These are phyloP conservation scores for Scheffersomyces illinoinensis DNA, from an alignment of 1,139 yeast genomes.

Conservation along the genomic window DNA sequence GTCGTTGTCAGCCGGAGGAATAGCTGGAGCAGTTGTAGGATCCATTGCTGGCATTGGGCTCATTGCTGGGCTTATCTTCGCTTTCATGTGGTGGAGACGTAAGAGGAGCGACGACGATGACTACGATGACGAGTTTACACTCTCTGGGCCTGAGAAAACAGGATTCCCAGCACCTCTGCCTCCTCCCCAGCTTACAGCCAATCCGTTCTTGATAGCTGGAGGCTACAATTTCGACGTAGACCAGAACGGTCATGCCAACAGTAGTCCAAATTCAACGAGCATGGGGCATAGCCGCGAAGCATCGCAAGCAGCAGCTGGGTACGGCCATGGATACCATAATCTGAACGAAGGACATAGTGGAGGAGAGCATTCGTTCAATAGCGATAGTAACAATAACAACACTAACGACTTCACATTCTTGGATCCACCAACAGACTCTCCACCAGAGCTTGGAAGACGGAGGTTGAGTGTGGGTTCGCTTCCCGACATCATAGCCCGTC, in stretches of 20 bases:
- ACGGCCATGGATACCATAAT: constrained; percentile 2
- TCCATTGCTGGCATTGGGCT: constrained; percentile 49
- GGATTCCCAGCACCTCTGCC: constrained; percentile 9
- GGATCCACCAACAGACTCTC: constrained; percentile 8
- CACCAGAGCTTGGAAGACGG: constrained; percentile 44
- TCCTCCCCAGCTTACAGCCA: constrained; percentile 16
- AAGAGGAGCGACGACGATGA: constrained; percentile 35
- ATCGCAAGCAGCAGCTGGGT: constrained; percentile 2
- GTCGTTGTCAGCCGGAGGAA: constrained; percentile 59
- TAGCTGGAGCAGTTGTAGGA: constrained; percentile 75
- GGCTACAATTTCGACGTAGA: constrained; percentile 12
- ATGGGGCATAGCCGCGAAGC: neutral
- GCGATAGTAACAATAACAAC: constrained; percentile 20
- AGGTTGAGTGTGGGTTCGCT: constrained; percentile 70
- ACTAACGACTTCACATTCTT: constrained; percentile 13
- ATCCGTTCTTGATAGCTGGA: constrained; percentile 25
- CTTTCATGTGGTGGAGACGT: constrained; percentile 44
- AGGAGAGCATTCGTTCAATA: constrained; percentile 19
- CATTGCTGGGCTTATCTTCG: constrained; percentile 25
- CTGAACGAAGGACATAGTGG: constrained; percentile 7
- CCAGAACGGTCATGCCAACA: constrained; percentile 3
- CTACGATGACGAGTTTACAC: constrained; percentile 37
- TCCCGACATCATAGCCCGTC: constrained; percentile 59
- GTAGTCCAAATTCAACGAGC: neutral
- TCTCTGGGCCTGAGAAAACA: constrained; percentile 33